Evolutionary conservation across 2,329 filamentous ascomycete species (phyloP), one percentile per base, ranked within the genome.

Genomic region (Pseudogymnoascus sp.): DNA sequence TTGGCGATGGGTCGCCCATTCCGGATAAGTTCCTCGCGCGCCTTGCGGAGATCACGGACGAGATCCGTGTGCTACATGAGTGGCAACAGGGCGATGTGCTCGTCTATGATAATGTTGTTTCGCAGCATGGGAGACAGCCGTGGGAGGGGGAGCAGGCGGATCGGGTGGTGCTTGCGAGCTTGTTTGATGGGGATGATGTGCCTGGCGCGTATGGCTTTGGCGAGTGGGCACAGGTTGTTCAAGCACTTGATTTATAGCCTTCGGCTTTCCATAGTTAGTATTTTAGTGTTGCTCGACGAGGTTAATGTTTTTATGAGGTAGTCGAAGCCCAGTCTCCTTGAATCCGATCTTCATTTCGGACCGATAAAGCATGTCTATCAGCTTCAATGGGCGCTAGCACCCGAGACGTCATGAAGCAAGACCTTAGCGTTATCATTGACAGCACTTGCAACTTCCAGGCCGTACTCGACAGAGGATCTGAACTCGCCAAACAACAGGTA

Each of bases 11-110:
- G 3, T 74, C 72, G 7, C 71, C 71, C 0, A 79, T 79, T 41
- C 76, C 76, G 0, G 74, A 77, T n/a, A 69, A 71, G 63, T 77
- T 76, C 62, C 66, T 78, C 9, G 71, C 65, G 13, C 70, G 69
- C 59, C 66, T 78, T 52, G 72, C 72, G 0, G 68, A 73, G 62
- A 76, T 78, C 35, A 78, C 76, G 10, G 76, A 79, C 61, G 75
- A 78, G 61, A 77, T 78, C 58, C 72, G 76, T 3, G 76, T 79
- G 15, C 64, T 79, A 58, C 77, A 79, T 64, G 72, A 71, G 56
- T 79, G 76, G 77, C 67, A 78, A 65, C 67, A 68, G 10, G 75
- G 76, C 0, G 77, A 79, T 67, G 74, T 79, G 3, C 67, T 79
- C 9, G 75, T 79, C 0, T 79, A 72, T 66, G 76, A 79, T 64